A percentile compares a stretch with the other conserved stretches of the same genome.
Conservation (phyloP, 306 rosid species). For the Senna tora region DNA sequence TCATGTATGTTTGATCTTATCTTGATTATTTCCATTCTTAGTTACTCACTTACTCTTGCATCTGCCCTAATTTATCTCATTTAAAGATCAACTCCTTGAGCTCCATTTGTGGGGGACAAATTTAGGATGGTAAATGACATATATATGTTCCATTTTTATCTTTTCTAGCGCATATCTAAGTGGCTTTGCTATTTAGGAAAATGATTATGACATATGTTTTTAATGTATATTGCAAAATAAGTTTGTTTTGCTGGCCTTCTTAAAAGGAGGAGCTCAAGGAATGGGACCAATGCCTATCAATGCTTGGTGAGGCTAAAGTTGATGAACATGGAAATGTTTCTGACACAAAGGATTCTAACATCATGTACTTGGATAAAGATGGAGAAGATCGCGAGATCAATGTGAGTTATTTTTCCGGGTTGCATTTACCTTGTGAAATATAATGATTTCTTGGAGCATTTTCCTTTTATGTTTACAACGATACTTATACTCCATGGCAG, state of each 20-base stretch:
- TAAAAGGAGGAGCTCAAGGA: conserved; percentile 89
- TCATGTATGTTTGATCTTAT: neutral
- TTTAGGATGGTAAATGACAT: neutral
- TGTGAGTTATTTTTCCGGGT: conserved; percentile 41
- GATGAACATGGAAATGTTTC: conserved; percentile 79
- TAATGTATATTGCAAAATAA: neutral
- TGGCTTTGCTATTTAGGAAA: conserved; percentile 7
- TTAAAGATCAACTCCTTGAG: neutral
- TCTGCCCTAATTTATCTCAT: neutral
- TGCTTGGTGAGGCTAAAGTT: conserved; percentile 84
- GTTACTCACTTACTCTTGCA: neutral
- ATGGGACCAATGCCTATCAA: conserved; percentile 88
- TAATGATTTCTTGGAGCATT: neutral
- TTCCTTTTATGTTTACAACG: neutral
- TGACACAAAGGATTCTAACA: conserved; percentile 65
- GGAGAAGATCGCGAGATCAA: conserved; percentile 92
- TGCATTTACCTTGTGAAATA: conserved; percentile 1
- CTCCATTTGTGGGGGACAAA: neutral
- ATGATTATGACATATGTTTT: neutral
- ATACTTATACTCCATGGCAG: neutral
- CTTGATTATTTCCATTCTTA: neutral
- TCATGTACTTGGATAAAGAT: conserved; percentile 85
- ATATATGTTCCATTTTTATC: neutral
- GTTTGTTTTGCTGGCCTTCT: neutral
- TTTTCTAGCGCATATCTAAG: neutral